These are phyloP conservation scores for Verticillium nubilum DNA, from an alignment of 2,329 filamentous ascomycete genomes.

Conservation along the genomic window DNA sequence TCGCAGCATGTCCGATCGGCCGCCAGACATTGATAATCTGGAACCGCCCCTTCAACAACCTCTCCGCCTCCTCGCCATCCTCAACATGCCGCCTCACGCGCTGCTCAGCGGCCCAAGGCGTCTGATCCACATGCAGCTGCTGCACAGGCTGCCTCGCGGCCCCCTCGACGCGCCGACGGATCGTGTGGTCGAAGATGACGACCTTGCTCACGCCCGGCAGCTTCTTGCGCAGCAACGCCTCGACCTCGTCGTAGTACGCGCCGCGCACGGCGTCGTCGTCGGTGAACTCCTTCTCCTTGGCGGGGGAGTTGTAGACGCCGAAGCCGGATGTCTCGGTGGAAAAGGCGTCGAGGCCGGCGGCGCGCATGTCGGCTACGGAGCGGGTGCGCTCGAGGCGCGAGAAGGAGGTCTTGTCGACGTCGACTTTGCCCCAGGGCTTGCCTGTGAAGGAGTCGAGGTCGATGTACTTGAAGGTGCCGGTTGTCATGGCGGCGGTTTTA, in stretches of 20 bases:
- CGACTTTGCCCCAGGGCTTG: constrained; percentile 62
- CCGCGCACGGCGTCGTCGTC: constrained; percentile 49
- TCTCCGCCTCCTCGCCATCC: constrained; percentile 43
- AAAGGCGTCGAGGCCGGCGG: constrained; percentile 37
- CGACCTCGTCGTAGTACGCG: constrained; percentile 58
- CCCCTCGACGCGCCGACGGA: constrained; percentile 48
- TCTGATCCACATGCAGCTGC: constrained; percentile 69
- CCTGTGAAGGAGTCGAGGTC: constrained; percentile 36
- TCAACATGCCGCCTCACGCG: constrained; percentile 58
- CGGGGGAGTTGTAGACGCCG: constrained; percentile 45
- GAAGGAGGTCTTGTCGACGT: constrained; percentile 52
- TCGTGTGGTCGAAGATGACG: constrained; percentile 69
- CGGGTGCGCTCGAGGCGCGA: constrained; percentile 36
- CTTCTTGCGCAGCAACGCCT: constrained; percentile 47
- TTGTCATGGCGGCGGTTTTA: constrained; percentile 44
- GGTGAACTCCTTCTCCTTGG: constrained; percentile 47
- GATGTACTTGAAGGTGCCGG: constrained; percentile 54
- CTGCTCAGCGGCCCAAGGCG: constrained; percentile 52
- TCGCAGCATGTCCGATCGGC: constrained; percentile 56
- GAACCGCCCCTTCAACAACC: constrained; percentile 51
- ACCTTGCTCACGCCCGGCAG: constrained; percentile 54
- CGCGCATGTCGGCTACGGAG: constrained; percentile 50
- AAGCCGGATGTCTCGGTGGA: constrained; percentile 55
- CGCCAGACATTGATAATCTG: constrained; percentile 70
- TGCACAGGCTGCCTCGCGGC: constrained; percentile 61